Conservation (phyloP, 176 grass and related monocot species). For the Aegilops sharonensis region DNA sequence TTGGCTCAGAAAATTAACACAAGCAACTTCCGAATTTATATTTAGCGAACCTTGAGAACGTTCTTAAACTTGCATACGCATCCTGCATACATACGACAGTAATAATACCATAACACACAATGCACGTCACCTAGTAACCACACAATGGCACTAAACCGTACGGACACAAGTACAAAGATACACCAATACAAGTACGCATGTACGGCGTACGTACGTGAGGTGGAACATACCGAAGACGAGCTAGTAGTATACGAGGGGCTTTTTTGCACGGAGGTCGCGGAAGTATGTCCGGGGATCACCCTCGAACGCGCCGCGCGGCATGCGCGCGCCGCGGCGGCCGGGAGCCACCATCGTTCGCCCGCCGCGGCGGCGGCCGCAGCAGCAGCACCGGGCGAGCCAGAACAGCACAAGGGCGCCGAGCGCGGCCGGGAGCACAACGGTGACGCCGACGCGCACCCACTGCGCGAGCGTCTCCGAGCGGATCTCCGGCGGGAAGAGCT, state of each 20-base stretch:
- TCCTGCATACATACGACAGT: too few species aligned
- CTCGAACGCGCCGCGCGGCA: slow-evolving; percentile 36
- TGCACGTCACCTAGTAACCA: too few species aligned
- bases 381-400: slow-evolving; percentile 1
- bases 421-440: slow-evolving; percentile 7
- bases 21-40: too few species aligned
- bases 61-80: too few species aligned
- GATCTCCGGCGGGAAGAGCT: slow-evolving; percentile 32
- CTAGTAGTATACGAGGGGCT: neutral
- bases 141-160: too few species aligned
- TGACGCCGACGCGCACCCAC: slow-evolving; percentile 3
- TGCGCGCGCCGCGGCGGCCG: slow-evolving; percentile 18
- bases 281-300: slow-evolving; percentile 23
- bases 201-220: too few species aligned
- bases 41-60: too few species aligned
- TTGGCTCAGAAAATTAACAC: too few species aligned
- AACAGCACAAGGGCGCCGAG: slow-evolving; percentile 1
- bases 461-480: slow-evolving; percentile 18
- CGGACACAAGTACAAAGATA: too few species aligned
- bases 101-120: too few species aligned
- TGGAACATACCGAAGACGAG: too few species aligned
- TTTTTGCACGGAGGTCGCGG: slow-evolving; percentile 24
- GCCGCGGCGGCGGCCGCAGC: neutral
- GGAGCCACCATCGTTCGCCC: slow-evolving; percentile 31
- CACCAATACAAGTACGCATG: too few species aligned